phyloP scores from a whole-genome alignment of 306 rosid species.

The Gillenia trifoliata region DNA sequence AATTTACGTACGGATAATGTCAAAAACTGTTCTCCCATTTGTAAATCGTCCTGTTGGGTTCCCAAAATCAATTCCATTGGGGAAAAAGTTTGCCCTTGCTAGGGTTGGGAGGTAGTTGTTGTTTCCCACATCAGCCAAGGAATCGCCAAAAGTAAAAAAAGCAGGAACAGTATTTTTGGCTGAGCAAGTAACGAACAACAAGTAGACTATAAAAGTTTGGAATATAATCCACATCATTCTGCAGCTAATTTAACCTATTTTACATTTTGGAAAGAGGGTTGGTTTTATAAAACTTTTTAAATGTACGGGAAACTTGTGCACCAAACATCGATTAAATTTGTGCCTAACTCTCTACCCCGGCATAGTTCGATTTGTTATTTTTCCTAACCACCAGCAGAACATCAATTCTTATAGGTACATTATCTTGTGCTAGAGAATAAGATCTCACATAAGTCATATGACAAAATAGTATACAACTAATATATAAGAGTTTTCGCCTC shows the following conservation, averaged over 20 bases:
- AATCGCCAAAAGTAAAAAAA: neutral
- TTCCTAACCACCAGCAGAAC: too few species aligned
- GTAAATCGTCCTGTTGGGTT: neutral
- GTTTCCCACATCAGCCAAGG: neutral
- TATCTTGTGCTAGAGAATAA: too few species aligned
- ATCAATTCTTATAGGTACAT: too few species aligned
- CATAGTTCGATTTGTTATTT: too few species aligned
- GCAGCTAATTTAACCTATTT: neutral
- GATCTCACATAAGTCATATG: too few species aligned
- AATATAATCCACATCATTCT: neutral
- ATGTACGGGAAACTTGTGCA: too few species aligned
- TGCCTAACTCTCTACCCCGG: too few species aligned
- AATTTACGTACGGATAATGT: neutral
- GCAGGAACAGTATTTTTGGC: neutral
- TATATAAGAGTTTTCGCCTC: too few species aligned
- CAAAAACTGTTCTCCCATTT: neutral
- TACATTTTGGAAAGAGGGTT: too few species aligned
- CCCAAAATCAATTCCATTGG: neutral
- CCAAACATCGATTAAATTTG: too few species aligned
- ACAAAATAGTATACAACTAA: too few species aligned
- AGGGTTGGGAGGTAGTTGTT: neutral
- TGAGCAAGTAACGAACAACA: neutral
- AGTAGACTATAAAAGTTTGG: neutral
- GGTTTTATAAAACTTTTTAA: too few species aligned
- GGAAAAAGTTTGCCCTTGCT: neutral